Conservation (phyloP, 2,329 filamentous ascomycete species). For the Fusarium papillatum region DNA sequence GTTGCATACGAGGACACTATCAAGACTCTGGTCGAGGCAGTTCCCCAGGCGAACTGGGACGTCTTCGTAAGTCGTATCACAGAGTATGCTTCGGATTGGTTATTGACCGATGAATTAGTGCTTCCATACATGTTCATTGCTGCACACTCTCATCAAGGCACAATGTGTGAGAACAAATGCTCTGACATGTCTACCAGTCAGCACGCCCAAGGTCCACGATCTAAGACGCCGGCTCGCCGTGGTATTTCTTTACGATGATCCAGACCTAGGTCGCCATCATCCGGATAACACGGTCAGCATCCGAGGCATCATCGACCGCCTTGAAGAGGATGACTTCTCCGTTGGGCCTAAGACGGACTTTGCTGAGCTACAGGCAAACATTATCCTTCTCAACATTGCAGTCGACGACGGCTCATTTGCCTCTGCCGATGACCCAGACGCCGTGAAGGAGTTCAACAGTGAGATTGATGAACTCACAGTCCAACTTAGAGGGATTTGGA, state of each 20-base stretch:
- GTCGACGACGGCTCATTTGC: slow-evolving; percentile 72
- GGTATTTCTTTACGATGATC: slow-evolving; percentile 70
- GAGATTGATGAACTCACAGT: slow-evolving; percentile 77
- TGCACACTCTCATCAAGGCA: slow-evolving; percentile 60
- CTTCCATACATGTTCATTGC: slow-evolving; percentile 58
- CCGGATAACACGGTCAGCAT: slow-evolving; percentile 59
- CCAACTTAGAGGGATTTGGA: slow-evolving; percentile 69
- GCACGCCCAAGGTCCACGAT: slow-evolving; percentile 64
- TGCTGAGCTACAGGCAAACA: slow-evolving; percentile 72
- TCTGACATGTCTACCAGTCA: slow-evolving; percentile 70
- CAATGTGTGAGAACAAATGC: slow-evolving; percentile 69
- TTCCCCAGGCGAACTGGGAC: slow-evolving; percentile 54
- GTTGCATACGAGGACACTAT: slow-evolving; percentile 58
- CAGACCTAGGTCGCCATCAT: slow-evolving; percentile 54
- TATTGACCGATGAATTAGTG: slow-evolving; percentile 56
- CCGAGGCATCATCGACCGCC: slow-evolving; percentile 58
- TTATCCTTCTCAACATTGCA: slow-evolving; percentile 79
- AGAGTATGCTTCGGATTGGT: background rate
- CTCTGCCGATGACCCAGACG: slow-evolving; percentile 44
- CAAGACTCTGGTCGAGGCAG: slow-evolving; percentile 56
- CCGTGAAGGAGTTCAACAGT: slow-evolving; percentile 72
- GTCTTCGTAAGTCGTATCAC: slow-evolving; percentile 54
- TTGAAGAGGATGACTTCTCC: slow-evolving; percentile 63
- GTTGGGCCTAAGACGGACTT: slow-evolving; percentile 75
- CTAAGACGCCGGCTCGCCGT: slow-evolving; percentile 77